Evolutionary conservation across 768 basidiomycete genomes (phyloP), one percentile per base, ranked within the genome.

Genomic region (Xerocomus potaroensis): DNA sequence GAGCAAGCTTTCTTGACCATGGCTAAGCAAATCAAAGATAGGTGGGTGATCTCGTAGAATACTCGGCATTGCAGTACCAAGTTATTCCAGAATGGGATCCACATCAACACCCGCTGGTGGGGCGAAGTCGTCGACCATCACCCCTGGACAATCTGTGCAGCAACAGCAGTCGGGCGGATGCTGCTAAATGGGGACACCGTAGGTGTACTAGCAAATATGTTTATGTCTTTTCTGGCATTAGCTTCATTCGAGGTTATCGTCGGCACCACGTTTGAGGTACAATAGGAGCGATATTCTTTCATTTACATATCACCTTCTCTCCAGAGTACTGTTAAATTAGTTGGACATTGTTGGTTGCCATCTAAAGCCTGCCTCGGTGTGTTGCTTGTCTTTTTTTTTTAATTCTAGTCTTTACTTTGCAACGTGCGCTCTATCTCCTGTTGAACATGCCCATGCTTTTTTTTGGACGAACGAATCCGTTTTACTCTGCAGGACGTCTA

Each of bases 1-100:
- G 96, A 99, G 68, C 92, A 99, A 69, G 94, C 96, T 5, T 99
- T 99, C 81, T 84, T 97, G 76, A 94, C 93, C 24, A 91, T 99
- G 81, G 94, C 96, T 4, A 90, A 95, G 76, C 90, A 91, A 70
- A 91, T 92, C 65, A 91, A 92, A 67, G 90, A 92, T 68, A 82
- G 89, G 89, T 87, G 59, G 26, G 79, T 54, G 3, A 18, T 10
- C 31, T 8, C 8, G 35, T 11, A 15, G 5, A 14, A 22, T 9
- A 29, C 16, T 16, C 26, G 19, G 27, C 38, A 31, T 37, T 10
- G 27, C 30, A 15, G 24, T 45, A 11, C 41, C 53, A 16, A 37
- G 0, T 32, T 33, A 27, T 33, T 43, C 41, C 45, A 92, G 91
- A 55, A 91, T 92, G 87, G 91, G 90, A 14, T 81, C 90, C 38